Percentiles rank a stretch among this genome's conserved stretches.
These are phyloP conservation scores for Urostyla sp. DNA, from an alignment of 73 alveolate species.

Conservation along the genomic window DNA sequence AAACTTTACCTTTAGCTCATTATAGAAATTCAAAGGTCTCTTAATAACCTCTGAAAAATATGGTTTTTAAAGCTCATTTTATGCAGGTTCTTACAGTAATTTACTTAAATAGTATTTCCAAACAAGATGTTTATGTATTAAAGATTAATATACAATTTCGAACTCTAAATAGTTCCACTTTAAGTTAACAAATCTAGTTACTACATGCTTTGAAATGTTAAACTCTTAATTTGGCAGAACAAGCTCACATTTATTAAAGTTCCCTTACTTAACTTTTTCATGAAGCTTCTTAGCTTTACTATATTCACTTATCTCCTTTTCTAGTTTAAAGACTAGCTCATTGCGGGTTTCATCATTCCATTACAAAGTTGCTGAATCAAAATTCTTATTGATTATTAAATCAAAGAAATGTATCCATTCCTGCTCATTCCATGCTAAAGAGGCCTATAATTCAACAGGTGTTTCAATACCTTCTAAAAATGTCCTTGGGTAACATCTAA, in stretches of 20 bases:
- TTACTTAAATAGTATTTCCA: constrained; percentile 56
- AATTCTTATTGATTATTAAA: constrained; percentile 10
- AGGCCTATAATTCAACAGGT: constrained; percentile 15
- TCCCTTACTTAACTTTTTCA: constrained; percentile 15
- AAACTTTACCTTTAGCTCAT: constrained; percentile 51
- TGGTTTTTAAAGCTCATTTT: constrained; percentile 32
- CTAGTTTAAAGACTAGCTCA: constrained; percentile 35
- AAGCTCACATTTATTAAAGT: background rate
- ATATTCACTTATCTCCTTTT: constrained; percentile 35
- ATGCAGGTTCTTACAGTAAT: constrained; percentile 22
- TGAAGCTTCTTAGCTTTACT: background rate
- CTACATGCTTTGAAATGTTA: constrained; percentile 33
- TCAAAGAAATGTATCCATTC: constrained; percentile 67
- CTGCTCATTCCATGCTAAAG: constrained; percentile 45
- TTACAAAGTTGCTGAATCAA: constrained; percentile 60
- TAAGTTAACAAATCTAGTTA: constrained; percentile 14
- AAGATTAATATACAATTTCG: constrained; percentile 33
- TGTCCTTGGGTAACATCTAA: constrained; percentile 55
- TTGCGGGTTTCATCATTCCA: constrained; percentile 65
- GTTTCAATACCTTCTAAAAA: constrained; percentile 54
- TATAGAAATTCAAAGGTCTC: constrained; percentile 52
- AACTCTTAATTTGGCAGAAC: constrained; percentile 49
- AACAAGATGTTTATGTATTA: constrained; percentile 20
- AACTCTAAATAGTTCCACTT: constrained; percentile 66
- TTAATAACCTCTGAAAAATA: constrained; percentile 27